Percentiles rank a stretch among this genome's conserved stretches.
Evolutionary conservation across 2,329 filamentous ascomycete genomes (phyloP).

Genomic region (Boeremia exigua): DNA sequence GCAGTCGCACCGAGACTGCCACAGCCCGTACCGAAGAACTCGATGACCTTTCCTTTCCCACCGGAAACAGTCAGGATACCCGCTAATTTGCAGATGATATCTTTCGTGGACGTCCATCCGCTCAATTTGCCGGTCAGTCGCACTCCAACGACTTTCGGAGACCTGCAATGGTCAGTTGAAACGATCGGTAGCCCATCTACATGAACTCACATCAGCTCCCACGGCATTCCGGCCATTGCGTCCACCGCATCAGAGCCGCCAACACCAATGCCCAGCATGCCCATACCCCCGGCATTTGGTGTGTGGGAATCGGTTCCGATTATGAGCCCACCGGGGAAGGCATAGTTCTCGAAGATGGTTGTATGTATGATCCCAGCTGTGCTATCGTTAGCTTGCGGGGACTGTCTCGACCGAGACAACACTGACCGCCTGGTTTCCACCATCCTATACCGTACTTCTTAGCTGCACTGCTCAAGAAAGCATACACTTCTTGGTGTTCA

Average conservation of each 20-base stretch:
- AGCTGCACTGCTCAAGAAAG: constrained; percentile 47
- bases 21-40: constrained; percentile 47
- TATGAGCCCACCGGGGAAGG: constrained; percentile 96
- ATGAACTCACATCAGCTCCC: constrained; percentile 38
- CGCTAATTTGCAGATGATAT: constrained; percentile 49
- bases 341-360: constrained; percentile 74
- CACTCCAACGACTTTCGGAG: constrained; percentile 44
- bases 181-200: neutral
- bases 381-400: neutral
- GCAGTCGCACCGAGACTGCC: constrained; percentile 44
- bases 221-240: constrained; percentile 41
- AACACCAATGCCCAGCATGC: constrained; percentile 81
- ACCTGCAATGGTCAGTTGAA: neutral
- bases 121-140: constrained; percentile 37
- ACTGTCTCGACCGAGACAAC: neutral
- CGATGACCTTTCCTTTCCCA: constrained; percentile 46
- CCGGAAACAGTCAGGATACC: constrained; percentile 46
- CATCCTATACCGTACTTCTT: constrained; percentile 50
- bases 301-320: constrained; percentile 99
- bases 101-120: constrained; percentile 45
- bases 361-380: constrained; percentile 42
- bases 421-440: constrained; percentile 25
- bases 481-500: constrained; percentile 49
- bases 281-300: constrained; percentile 94
- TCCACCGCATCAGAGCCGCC: constrained; percentile 38